Conservation (phyloP, 805 yeast genomes). For the Tetrapisispora arboricola region DNA sequence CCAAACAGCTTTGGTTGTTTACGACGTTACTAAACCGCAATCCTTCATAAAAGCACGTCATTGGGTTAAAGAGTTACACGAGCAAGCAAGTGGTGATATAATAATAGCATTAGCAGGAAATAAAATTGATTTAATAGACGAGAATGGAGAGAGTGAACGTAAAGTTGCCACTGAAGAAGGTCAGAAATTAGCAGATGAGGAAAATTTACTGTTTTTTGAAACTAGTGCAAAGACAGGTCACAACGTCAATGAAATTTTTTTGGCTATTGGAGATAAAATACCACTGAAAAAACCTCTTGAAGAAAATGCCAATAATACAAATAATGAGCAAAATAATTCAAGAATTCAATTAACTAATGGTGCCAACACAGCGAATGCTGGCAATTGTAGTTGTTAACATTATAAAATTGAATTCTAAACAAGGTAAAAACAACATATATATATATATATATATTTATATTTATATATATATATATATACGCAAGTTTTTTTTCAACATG, state of each 20-base stretch:
- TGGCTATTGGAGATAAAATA: slow-evolving; percentile 36
- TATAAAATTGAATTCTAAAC: not conserved
- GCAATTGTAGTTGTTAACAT: slow-evolving; percentile 5
- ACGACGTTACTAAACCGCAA: slow-evolving; percentile 91
- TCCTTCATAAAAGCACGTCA: slow-evolving; percentile 93
- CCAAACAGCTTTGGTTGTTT: slow-evolving; percentile 91
- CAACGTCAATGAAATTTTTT: slow-evolving; percentile 39
- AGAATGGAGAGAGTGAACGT: slow-evolving; percentile 31
- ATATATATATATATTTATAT: too few species aligned
- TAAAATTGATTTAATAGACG: slow-evolving; percentile 69
- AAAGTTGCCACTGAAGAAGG: slow-evolving; percentile 40
- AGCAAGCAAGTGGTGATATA: slow-evolving; percentile 87
- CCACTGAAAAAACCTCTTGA: slow-evolving; percentile 1
- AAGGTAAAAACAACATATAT: not conserved
- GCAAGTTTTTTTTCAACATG: too few species aligned
- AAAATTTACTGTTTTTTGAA: slow-evolving; percentile 40
- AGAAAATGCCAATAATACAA: not conserved
- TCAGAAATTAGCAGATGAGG: slow-evolving; percentile 44
- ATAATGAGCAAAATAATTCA: not conserved
- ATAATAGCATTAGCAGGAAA: slow-evolving; percentile 91
- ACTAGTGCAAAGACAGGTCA: slow-evolving; percentile 52
- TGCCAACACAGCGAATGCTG: not conserved
- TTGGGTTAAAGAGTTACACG: slow-evolving; percentile 94
- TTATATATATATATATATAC: too few species aligned
- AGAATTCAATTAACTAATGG: slow-evolving; percentile 2